Base-by-base conservation (phyloP, 75 land plant species). In the Isoetes taiwanensis region DNA sequence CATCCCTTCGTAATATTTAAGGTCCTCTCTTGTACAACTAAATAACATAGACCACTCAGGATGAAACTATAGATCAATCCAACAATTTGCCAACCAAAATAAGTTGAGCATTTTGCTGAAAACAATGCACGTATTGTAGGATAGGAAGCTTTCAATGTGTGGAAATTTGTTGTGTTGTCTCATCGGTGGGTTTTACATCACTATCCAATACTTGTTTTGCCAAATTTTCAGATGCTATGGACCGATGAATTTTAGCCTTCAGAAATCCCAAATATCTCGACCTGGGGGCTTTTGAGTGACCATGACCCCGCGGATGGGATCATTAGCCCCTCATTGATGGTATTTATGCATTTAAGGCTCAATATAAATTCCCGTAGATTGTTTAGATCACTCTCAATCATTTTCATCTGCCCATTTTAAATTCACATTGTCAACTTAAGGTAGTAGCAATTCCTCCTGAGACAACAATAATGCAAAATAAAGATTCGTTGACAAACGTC, bases 31-130 rank as follows among this genome's bases (percentile, higher is more conserved):
- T 9, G 76, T 76, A 70, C 97, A 90, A 61, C 97, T 90, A 27
- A 90, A 73, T 64, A 90, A 80, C 12, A 93, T 76, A 32, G 97
- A 12, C 84, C 80, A 72, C 94, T 90, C 14, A 67, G 66, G 35
- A 66, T 56, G 63, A 86, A 90, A 57, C 94, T 86, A 53, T 90
- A 82, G 19, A 86, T 28, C 34, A 90, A 72, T 38, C 97, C 97
- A 4, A 86, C 85, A 59, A 93, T 90, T 61, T 90, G 97, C 97
- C 97, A 90, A 64, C 86, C 97, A 71, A 86, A 90, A 63, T 90
- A 90, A 5, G 84, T 30, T 21, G 82, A 58, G 41, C 97, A 90
- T 58, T 90, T 93, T 1, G 94, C 80, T 9, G 93, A 90, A 53
- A 90, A 90, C 11, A 90, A 29, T 0, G 97, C 86, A 54, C 86